Evolutionary conservation across 176 grass and related monocot species (phyloP), one percentile per base, ranked within the genome.

Genomic region (Triticum timopheevii): DNA sequence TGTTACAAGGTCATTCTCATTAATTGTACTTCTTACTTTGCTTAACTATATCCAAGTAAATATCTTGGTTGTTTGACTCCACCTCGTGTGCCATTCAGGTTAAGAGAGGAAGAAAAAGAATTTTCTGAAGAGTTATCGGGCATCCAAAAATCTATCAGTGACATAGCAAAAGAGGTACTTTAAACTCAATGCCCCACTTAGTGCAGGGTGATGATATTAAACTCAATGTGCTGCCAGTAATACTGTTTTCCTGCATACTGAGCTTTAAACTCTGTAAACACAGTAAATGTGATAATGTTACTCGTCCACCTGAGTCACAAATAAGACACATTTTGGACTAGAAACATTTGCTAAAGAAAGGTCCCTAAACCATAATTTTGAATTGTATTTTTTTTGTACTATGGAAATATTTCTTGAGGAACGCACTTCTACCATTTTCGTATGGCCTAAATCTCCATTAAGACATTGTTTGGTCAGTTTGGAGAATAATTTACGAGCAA

Each of bases 71-170:
- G 24, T 73, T 82, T 85, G 23, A 90, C 82, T 61, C 34, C 56
- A 3, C 58, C 6, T 80, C 28, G 20, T 42, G 22, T 87, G 65
- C 34, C 44, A 72, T 90, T 82, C 79, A 98, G 96, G 78, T 86
- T 95, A 50, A 87, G 68, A 68, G 86, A 98, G 61, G 92, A 94
- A 64, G 96, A 95, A 73, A 86, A 75, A 44, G 80, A 62, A n/a
- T 68, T 80, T 50, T 81, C 70, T 9, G 93, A 94, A 89, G 80
- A 82, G 84, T 84, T 94, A 72, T 52, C n/a, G 4, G 27, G 40
- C 47, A 87, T 92, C 83, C 77, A 3, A 59, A 88, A 83, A 87
- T 68, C 81, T 71, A 92, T 91, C 22, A 11, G 15, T 90, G 79
- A 91, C 49, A 87, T 92, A 2, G 47, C 72, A 84, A 90, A 91